Evolutionary conservation across 257 asterid genomes (phyloP), one percentile per base, ranked within the genome.

Genomic region (Jaltomata sinuosa): DNA sequence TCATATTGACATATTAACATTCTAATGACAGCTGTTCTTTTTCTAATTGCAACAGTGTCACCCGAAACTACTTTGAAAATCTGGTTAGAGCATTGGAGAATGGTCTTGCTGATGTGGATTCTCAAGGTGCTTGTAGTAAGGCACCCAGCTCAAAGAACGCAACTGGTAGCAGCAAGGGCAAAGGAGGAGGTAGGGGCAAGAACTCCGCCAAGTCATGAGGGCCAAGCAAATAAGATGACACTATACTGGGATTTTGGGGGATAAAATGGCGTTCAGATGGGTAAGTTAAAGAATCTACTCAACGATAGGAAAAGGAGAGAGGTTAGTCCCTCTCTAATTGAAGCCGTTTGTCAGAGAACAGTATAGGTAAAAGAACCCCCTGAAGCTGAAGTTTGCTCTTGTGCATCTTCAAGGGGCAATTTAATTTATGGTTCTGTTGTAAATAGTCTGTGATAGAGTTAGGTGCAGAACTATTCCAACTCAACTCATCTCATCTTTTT

Each of bases 21-120:
- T 47, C 47, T 47, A 49, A 47, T 49, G 81, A 76, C 16, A 15
- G 25, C 11, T 21, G 50, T 8, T 32, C 59, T 74, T 59, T n/a
- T 3, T 81, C 47, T 53, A 82, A 83, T 88, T 86, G 85, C 64
- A 47, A 87, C 94, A 96, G 99, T 80, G 98, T 96, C 80, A 96
- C 98, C 6, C 88, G 95, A 67, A 96, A 91, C 86, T 96, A 93
- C 94, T 96, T 96, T 81, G 98, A 96, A 65, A 96, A 96, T 90
- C 88, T 96, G 90, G 99, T 96, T 50, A 87, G 95, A 81, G 99
- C 98, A 69, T 86, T 96, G 62, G 98, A 96, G 91, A 93, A 94
- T 62, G 98, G 98, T 76, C 99, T 96, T 55, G 88, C 95, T 49
- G 98, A 96, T 84, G 99, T 96, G 67, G 98, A 94, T 87, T 85